phyloP scores from a whole-genome alignment of 352 stramenopile species.

The Globisporangium yorkense region DNA sequence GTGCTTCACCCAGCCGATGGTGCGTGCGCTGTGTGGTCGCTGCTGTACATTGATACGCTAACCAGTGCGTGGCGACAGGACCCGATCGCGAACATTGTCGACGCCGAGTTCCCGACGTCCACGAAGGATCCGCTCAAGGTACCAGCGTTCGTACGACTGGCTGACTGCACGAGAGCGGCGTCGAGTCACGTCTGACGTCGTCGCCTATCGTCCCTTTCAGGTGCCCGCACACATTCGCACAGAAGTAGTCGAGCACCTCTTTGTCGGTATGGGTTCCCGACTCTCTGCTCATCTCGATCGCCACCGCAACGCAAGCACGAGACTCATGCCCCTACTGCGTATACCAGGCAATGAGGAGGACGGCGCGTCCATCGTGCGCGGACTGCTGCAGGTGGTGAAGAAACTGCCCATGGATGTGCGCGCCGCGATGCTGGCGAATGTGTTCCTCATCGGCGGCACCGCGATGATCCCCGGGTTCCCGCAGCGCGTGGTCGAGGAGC shows the following conservation, averaged over 20 bases:
- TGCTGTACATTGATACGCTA: neutral
- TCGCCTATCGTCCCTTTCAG: slow-evolving; percentile 10
- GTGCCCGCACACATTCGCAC: slow-evolving; percentile 33
- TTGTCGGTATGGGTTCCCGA: slow-evolving; percentile 24
- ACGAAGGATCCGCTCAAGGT: slow-evolving; percentile 35
- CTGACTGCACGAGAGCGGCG: neutral
- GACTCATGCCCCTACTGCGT: neutral
- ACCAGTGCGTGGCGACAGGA: slow-evolving; percentile 13
- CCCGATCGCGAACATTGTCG: slow-evolving; percentile 26
- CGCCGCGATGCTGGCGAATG: slow-evolving; percentile 55
- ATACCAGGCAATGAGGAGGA: slow-evolving; percentile 24
- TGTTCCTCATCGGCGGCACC: slow-evolving; percentile 69
- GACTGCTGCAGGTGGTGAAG: slow-evolving; percentile 44
- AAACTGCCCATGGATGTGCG: slow-evolving; percentile 63
- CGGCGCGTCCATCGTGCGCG: slow-evolving; percentile 45
- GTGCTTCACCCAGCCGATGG: slow-evolving; percentile 65
- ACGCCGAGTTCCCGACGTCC: slow-evolving; percentile 40
- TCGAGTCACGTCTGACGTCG: neutral
- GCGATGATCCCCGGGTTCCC: slow-evolving; percentile 74
- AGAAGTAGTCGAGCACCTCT: slow-evolving; percentile 36
- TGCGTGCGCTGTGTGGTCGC: slow-evolving; percentile 8
- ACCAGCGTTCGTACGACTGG: neutral
- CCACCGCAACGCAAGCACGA: neutral
- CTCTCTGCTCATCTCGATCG: neutral
- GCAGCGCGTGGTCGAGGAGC: slow-evolving; percentile 40